Evolutionary conservation across 2,329 filamentous ascomycete genomes (phyloP), one percentile per base, ranked within the genome.

Genomic region (Diaporthe sp.): DNA sequence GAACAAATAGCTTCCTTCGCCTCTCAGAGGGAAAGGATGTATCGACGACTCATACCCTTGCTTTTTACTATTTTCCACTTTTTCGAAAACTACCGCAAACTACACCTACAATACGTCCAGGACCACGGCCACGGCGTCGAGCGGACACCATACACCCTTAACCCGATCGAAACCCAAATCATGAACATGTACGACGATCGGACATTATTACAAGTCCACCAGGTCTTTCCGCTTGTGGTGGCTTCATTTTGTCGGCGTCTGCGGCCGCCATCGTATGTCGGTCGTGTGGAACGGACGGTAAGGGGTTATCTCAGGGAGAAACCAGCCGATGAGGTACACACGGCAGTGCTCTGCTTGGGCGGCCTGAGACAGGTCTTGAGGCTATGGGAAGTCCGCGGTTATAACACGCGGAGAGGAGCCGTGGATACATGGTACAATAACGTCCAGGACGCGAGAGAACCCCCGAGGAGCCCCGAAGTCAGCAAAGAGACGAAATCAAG

Each of bases 21-120:
- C 25, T 87, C 89, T 0, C 90, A 92, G 79, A 85, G 87, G 76
- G 89, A 91, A 80, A 87, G 91, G 19, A 92, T 93, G 91, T 89
- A 90, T 64, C 89, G 90, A 75, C 87, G 91, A 67, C 83, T 93
- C 12, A 91, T 92, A 72, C 91, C 91, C 1, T 81, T 92, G 10
- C 85, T 93, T 22, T 92, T 93, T 77, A 92, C 90, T 17, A 85
- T 92, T 33, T 92, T 92, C 77, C 91, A 93, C 80, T 93, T 93
- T 79, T 92, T 93, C 79, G 91, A 93, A 80, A 91, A 86, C 1
- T 92, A 92, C 79, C 88, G 91, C 74, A 87, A 86, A 52, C 83
- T 91, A 3, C 90, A 92, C 77, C 81, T 92, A 10, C 83, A 90
- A 77, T 89, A 90, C 75, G 86, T 93, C 33, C 83, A 84, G 66